phyloP scores from a whole-genome alignment of 805 yeast genomes.

The Cyberlindnera petersonii region DNA sequence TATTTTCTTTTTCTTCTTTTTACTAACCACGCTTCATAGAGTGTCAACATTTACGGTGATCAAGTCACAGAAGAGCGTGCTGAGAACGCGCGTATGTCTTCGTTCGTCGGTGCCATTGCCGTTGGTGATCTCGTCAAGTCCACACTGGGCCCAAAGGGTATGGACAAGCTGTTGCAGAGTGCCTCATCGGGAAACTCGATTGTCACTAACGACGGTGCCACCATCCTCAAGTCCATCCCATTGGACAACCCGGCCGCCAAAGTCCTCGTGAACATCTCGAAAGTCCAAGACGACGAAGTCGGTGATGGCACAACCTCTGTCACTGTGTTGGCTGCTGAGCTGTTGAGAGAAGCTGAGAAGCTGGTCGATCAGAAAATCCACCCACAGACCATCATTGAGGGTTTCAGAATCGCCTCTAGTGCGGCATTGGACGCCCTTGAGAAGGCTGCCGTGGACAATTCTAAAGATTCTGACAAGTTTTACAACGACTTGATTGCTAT shows the following conservation, averaged over 20 bases:
- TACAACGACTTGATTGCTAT: constrained; percentile 78
- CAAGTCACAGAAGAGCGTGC: constrained; percentile 97
- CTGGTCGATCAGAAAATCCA: constrained; percentile 90
- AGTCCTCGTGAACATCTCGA: constrained; percentile 88
- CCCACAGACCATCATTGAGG: constrained; percentile 97
- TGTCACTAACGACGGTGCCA: constrained; percentile 98
- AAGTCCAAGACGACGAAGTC: constrained; percentile 72
- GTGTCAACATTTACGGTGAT: constrained; percentile 91
- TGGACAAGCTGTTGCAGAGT: constrained; percentile 92
- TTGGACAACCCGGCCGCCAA: constrained; percentile 97
- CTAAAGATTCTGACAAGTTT: constrained; percentile 62
- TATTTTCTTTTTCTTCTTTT: too few species aligned
- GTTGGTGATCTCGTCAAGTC: constrained; percentile 96
- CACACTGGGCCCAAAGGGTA: constrained; percentile 96
- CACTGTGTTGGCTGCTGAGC: constrained; percentile 84
- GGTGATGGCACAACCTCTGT: constrained; percentile 92
- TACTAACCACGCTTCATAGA: constrained; percentile 29
- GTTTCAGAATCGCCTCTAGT: constrained; percentile 81
- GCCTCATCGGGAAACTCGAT: constrained; percentile 73
- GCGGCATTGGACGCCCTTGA: constrained; percentile 85
- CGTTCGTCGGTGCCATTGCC: constrained; percentile 98
- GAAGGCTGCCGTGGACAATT: constrained; percentile 72
- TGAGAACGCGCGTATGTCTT: constrained; percentile 95
- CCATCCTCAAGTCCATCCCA: constrained; percentile 89
- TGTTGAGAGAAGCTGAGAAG: constrained; percentile 90